Evolutionary conservation across 2,329 filamentous ascomycete genomes (phyloP).

Genomic region (Colletotrichum caudatum): DNA sequence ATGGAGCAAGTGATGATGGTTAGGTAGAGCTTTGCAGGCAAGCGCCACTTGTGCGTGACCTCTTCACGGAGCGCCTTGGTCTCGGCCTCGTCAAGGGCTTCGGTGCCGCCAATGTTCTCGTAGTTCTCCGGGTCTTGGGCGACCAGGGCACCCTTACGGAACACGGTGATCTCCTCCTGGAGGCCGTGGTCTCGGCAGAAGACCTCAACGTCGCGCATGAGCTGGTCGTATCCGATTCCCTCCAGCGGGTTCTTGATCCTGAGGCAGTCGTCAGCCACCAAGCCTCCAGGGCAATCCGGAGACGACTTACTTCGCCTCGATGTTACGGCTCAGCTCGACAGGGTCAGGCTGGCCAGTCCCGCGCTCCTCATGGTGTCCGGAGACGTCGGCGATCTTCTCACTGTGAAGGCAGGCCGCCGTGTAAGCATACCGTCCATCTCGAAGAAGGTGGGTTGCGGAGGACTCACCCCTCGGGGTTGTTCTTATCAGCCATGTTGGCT

Average conservation of each 20-base stretch:
- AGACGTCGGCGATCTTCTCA: conserved; percentile 47
- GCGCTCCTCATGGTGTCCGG: conserved; percentile 46
- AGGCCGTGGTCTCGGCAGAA: conserved; percentile 73
- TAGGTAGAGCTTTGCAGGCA: conserved; percentile 71
- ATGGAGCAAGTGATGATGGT: conserved; percentile 77
- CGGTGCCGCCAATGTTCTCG: conserved; percentile 68
- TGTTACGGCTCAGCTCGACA: conserved; percentile 53
- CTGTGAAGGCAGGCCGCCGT: not conserved
- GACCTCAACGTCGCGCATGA: conserved; percentile 70
- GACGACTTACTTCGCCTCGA: conserved; percentile 58
- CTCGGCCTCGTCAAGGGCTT: conserved; percentile 70
- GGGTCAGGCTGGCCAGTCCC: conserved; percentile 36
- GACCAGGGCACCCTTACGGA: conserved; percentile 78
- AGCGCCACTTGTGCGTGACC: conserved; percentile 74
- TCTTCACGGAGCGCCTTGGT: conserved; percentile 71
- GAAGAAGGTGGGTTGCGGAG: not conserved
- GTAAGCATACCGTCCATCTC: not conserved
- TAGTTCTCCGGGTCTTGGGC: conserved; percentile 76
- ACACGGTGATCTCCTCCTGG: conserved; percentile 66
- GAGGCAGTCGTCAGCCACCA: not conserved
- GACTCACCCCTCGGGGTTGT: conserved; percentile 20
- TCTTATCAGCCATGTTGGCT: conserved; percentile 38
- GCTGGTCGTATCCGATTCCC: conserved; percentile 62
- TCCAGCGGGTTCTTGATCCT: conserved; percentile 62
- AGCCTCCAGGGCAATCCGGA: not conserved